Percentiles rank a stretch among this genome's conserved stretches.
Conservation (phyloP, 768 basidiomycete genomes). For the Candolleomyces eurysporus region DNA sequence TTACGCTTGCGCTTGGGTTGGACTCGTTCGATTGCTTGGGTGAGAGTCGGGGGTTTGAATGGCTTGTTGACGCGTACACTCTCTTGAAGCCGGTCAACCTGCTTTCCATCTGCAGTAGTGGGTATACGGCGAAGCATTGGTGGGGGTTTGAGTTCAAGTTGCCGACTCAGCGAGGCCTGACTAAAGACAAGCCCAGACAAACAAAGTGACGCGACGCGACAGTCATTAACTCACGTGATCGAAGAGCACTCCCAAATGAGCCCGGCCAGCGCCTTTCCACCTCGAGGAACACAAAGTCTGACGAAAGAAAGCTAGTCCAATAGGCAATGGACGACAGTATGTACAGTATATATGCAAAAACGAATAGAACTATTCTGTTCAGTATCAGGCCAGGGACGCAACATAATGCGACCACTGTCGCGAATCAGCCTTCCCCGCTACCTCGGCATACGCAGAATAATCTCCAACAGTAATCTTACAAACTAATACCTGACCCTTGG, state of each 20-base stretch:
- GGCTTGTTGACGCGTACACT: constrained; percentile 74
- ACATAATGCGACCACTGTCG: constrained; percentile 36
- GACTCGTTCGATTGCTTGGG: constrained; percentile 43
- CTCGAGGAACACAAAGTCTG: no score
- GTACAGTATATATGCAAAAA: background rate
- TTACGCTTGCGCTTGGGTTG: constrained; percentile 83
- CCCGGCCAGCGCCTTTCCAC: no score
- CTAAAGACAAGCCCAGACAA: background rate
- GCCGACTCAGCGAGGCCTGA: background rate
- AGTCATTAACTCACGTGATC: background rate
- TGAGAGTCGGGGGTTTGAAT: constrained; percentile 69
- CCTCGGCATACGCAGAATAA: constrained; percentile 56
- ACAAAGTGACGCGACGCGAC: background rate
- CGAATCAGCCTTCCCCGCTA: constrained; percentile 40
- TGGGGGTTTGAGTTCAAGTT: background rate
- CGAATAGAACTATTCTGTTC: background rate
- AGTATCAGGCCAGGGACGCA: background rate
- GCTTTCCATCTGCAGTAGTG: constrained; percentile 66
- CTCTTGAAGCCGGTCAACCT: constrained; percentile 66
- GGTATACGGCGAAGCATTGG: constrained; percentile 72
- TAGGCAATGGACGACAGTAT: background rate
- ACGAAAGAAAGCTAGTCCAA: no score
- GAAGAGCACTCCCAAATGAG: background rate
- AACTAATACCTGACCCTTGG: constrained; percentile 46
- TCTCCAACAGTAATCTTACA: constrained; percentile 58